These are phyloP conservation scores for Astrothelium macrocarpum DNA, from an alignment of 495 filamentous ascomycete species.

Conservation along the genomic window DNA sequence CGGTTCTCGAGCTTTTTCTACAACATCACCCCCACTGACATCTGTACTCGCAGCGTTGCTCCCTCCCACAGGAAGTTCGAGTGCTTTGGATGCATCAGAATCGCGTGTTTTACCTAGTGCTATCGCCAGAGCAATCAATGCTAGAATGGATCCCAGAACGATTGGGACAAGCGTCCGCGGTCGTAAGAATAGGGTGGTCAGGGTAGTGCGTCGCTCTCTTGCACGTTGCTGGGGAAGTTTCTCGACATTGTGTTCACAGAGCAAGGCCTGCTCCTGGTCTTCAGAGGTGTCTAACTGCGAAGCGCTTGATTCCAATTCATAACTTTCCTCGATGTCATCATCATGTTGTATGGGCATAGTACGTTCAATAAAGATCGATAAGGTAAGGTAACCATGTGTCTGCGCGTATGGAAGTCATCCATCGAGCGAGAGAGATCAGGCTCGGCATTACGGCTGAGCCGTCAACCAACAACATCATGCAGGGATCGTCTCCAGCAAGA, in stretches of 20 bases:
- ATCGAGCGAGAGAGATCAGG: too few relatives aligned
- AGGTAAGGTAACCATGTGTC: too few relatives aligned
- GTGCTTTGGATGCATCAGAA: background rate
- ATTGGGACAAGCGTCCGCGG: background rate
- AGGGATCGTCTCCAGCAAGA: background rate
- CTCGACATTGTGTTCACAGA: constrained; percentile 6
- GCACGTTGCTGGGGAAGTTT: constrained; percentile 3
- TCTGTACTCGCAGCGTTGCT: background rate
- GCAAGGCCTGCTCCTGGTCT: constrained; percentile 12
- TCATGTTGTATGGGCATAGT: background rate
- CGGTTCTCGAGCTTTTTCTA: background rate
- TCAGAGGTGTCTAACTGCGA: constrained; percentile 3
- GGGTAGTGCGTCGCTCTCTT: background rate
- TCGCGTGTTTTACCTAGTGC: background rate
- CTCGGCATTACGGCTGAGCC: too few relatives aligned
- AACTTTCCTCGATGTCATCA: constrained; percentile 2
- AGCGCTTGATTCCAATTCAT: background rate
- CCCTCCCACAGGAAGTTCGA: background rate
- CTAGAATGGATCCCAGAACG: background rate
- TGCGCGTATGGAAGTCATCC: too few relatives aligned
- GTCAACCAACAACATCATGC: background rate
- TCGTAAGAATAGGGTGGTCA: background rate
- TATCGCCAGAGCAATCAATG: background rate
- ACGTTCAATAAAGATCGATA: background rate
- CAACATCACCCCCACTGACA: background rate